Conservation (phyloP, 23 red algal genomes). For the Gracilariopsis chorda region DNA sequence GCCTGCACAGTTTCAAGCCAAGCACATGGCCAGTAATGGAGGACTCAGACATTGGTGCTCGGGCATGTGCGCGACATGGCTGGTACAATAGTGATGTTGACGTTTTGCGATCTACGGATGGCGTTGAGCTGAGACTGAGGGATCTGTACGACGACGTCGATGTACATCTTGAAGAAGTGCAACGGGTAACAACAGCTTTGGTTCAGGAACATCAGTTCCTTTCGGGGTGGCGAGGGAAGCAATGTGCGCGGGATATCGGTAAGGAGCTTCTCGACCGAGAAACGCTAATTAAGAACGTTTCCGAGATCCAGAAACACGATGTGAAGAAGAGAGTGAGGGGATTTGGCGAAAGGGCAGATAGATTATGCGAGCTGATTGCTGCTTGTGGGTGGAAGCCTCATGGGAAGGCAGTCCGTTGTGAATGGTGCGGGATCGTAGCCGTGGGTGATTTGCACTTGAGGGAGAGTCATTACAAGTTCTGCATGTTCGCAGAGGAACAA, state of each 20-base stretch:
- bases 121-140: neutral
- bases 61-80: conserved; percentile 28
- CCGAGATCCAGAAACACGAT: neutral
- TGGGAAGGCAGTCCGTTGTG: neutral
- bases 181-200: neutral
- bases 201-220: conserved; percentile 1
- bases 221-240: conserved; percentile 2
- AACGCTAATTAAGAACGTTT: neutral
- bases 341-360: neutral
- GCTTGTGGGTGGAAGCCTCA: neutral
- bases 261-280: neutral
- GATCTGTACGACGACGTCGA: neutral
- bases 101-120: conserved; percentile 1
- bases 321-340: neutral
- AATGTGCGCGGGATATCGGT: neutral
- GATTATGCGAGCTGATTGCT: neutral
- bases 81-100: conserved; percentile 31
- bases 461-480: neutral
- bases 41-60: neutral
- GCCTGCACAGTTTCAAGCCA: conserved; percentile 24
- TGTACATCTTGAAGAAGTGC: neutral
- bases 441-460: neutral
- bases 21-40: conserved; percentile 25
- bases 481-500: neutral
- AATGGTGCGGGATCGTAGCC: neutral